phyloP scores from a whole-genome alignment of 2,329 filamentous ascomycete species.

The Thelonectria rubi region DNA sequence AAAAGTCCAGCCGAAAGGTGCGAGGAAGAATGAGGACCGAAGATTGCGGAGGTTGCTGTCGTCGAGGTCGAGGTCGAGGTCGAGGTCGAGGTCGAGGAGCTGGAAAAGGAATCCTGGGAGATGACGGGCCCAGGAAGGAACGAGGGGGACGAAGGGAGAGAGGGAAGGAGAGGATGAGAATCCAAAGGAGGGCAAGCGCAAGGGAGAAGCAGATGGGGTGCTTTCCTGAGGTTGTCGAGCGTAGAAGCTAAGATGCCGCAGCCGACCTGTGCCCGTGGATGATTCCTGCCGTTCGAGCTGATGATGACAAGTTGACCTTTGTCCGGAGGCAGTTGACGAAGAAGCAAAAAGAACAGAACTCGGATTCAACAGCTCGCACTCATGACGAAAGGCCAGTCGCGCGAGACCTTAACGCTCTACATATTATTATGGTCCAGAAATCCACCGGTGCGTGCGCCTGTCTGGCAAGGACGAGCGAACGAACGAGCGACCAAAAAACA shows the following conservation, averaged over 20 bases:
- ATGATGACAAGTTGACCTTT: background rate
- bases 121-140: slow-evolving; percentile 2
- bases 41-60: background rate
- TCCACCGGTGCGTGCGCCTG: slow-evolving; percentile 22
- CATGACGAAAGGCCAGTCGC: slow-evolving; percentile 6
- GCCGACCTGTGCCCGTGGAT: background rate
- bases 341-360: background rate
- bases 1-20: background rate
- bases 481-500: slow-evolving; percentile 19
- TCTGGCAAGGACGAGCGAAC: slow-evolving; percentile 14
- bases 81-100: background rate
- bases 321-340: background rate
- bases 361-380: background rate
- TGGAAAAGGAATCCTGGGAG: slow-evolving; percentile 11
- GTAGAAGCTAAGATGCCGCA: background rate
- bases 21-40: background rate
- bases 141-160: background rate
- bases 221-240: background rate
- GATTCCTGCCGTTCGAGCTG: slow-evolving; percentile 2
- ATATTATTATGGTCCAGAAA: slow-evolving; percentile 19
- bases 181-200: background rate
- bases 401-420: slow-evolving; percentile 12
- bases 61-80: background rate
- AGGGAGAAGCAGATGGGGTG: background rate
- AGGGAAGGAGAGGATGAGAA: background rate